These are phyloP conservation scores for Xylaria sp. DNA, from an alignment of 2,329 filamentous ascomycete genomes.

Conservation along the genomic window DNA sequence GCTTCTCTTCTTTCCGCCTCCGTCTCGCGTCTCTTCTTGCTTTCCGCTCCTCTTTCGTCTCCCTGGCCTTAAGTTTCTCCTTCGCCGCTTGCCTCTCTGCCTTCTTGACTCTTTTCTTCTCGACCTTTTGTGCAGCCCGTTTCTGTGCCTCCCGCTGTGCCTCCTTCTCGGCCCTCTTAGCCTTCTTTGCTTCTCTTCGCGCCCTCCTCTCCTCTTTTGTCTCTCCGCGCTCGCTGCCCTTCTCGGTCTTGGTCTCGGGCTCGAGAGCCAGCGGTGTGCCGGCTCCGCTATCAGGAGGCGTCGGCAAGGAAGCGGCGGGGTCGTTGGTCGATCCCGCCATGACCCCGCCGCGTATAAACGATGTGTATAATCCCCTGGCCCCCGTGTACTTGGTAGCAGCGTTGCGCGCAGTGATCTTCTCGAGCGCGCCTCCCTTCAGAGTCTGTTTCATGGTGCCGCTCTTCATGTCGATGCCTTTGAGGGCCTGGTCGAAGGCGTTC, in stretches of 20 bases:
- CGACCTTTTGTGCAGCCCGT: slow-evolving; percentile 39
- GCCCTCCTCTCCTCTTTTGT: slow-evolving; percentile 35
- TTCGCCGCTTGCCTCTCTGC: slow-evolving; percentile 47
- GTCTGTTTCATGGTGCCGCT: slow-evolving; percentile 63
- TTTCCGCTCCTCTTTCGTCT: slow-evolving; percentile 54
- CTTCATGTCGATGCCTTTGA: slow-evolving; percentile 75
- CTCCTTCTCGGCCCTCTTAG: slow-evolving; percentile 36
- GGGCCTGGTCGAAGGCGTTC: slow-evolving; percentile 87
- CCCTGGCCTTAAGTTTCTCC: slow-evolving; percentile 41
- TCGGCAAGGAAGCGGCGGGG: slow-evolving; percentile 32
- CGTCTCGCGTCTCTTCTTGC: slow-evolving; percentile 52
- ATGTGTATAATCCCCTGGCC: slow-evolving; percentile 73
- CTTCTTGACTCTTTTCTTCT: slow-evolving; percentile 52
- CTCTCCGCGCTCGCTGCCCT: slow-evolving; percentile 34
- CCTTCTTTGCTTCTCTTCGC: slow-evolving; percentile 41
- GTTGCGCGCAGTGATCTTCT: slow-evolving; percentile 58
- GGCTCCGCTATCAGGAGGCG: slow-evolving; percentile 42
- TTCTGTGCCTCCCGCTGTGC: slow-evolving; percentile 36
- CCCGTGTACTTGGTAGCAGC: slow-evolving; percentile 62
- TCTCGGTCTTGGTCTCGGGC: slow-evolving; percentile 37
- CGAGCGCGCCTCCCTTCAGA: slow-evolving; percentile 54
- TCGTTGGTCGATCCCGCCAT: slow-evolving; percentile 71
- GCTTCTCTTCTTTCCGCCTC: slow-evolving; percentile 44
- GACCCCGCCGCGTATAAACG: slow-evolving; percentile 82
- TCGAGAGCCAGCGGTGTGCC: slow-evolving; percentile 40